Base-by-base conservation (phyloP, 495 filamentous ascomycete genomes). In the Xylaria bambusicola region DNA sequence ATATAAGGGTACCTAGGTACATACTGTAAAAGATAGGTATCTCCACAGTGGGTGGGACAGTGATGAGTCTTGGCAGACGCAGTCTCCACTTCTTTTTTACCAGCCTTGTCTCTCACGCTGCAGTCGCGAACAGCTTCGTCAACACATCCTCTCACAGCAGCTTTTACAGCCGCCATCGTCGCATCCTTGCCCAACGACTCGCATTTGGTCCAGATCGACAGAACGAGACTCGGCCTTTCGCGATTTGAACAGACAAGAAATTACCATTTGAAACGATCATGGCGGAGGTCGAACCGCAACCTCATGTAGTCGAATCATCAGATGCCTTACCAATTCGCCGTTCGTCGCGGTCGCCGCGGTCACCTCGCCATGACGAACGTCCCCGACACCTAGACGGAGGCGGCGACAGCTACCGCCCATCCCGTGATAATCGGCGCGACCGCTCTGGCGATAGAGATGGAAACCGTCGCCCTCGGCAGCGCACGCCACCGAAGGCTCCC, bases 401-500 rank as follows among this genome's bases (percentile, higher is more conserved):
- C 7, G 56, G 36, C 52, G 77, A 77, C 56, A 73, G 59, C 13
- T 80, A 80, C 26, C 70, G 77, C 29, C 76, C 76, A 1, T 58
- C 49, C 31, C 62, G 62, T 42, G 58, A 56, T 20, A 60, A 56
- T 33, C 51, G 50, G 31, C 57, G 49, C 29, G 27, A 53, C 21
- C 53, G 41, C 46, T 56, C 53, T 12, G 60, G 38, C 57, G 60
- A 56, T 71, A 68, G 62, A 45, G 58, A 62, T 64, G 63, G 21
- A 56, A 45, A 40, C 60, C 63, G 48, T 58, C 67, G 40, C 62
- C 67, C 42, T 46, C 68, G 71, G 58, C 85, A 45, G 71, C 86
- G 66, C 68, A 85, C 72, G 74, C 81, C 52, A 52, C 82, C 73
- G 2, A 75, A 71, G 21, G 69, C 82, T 63, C 80, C 86, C 66